phyloP scores from a whole-genome alignment of 2,329 filamentous ascomycete genomes.

The Colletotrichum lentis region DNA sequence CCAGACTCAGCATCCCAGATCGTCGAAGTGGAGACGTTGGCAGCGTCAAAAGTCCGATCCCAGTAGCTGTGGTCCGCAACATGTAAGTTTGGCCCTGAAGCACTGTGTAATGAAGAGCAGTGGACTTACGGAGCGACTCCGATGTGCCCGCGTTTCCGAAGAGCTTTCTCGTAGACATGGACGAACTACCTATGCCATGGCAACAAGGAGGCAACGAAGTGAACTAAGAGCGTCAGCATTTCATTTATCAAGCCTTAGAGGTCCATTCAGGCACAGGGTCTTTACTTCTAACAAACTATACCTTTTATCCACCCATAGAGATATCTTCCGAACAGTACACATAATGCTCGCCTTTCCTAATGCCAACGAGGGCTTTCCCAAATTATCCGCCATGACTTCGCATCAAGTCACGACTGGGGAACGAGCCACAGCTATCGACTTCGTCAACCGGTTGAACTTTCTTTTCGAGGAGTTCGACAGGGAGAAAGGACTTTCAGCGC shows the following conservation, averaged over 20 bases:
- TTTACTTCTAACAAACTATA: not conserved
- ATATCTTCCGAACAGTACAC: not conserved
- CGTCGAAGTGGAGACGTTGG: conserved; percentile 40
- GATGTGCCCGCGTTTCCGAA: conserved; percentile 42
- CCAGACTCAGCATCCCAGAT: conserved; percentile 41
- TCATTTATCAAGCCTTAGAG: not conserved
- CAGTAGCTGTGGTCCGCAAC: conserved; percentile 41
- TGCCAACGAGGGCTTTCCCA: not conserved
- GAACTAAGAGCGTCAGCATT: conserved; percentile 39
- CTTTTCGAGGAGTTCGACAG: not conserved
- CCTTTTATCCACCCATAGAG: not conserved
- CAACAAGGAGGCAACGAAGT: conserved; percentile 45
- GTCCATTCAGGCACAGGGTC: no score
- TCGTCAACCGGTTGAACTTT: not conserved
- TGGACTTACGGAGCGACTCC: no score
- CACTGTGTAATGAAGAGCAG: no score
- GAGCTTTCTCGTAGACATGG: conserved; percentile 44
- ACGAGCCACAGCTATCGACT: not conserved
- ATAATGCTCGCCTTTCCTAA: not conserved
- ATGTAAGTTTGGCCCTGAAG: no score
- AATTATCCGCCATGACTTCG: not conserved
- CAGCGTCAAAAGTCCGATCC: conserved; percentile 48
- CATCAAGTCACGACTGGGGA: not conserved
- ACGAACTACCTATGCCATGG: conserved; percentile 49
- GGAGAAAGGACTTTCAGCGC: no score